phyloP scores from a whole-genome alignment of 169 alveolate genomes.

The Cryptosporidium bovis region DNA sequence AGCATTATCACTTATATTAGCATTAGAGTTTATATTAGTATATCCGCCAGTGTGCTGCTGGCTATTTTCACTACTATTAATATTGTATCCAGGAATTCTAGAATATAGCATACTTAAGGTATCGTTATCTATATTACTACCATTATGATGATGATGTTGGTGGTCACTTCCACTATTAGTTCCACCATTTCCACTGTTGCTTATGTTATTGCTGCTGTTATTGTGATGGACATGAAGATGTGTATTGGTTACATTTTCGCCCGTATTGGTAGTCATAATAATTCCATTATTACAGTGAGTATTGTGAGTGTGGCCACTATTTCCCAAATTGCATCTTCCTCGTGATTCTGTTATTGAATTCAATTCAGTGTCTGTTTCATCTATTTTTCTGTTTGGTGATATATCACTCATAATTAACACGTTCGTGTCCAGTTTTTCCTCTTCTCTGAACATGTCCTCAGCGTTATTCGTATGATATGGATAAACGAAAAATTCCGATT shows the following conservation, averaged over 20 bases:
- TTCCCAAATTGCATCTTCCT: no score
- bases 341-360: no score
- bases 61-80: background rate
- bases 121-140: background rate
- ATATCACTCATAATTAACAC: no score
- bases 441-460: slow-evolving; percentile 54
- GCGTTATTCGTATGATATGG: slow-evolving; percentile 20
- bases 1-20: background rate
- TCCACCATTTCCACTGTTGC: no score
- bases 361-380: background rate
- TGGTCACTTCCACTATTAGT: no score
- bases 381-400: background rate
- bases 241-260: background rate
- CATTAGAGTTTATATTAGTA: background rate
- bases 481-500: slow-evolving; percentile 12
- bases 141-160: background rate
- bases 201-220: no score
- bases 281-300: no score
- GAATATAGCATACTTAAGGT: background rate
- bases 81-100: slow-evolving; percentile 1
- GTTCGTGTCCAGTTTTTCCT: slow-evolving; percentile 3
- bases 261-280: slow-evolving; percentile 5
- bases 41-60: background rate
- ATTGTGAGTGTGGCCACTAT: no score
- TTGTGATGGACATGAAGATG: no score